These are phyloP conservation scores for Eimeria zaria DNA, from an alignment of 169 alveolate genomes.

Conservation along the genomic window DNA sequence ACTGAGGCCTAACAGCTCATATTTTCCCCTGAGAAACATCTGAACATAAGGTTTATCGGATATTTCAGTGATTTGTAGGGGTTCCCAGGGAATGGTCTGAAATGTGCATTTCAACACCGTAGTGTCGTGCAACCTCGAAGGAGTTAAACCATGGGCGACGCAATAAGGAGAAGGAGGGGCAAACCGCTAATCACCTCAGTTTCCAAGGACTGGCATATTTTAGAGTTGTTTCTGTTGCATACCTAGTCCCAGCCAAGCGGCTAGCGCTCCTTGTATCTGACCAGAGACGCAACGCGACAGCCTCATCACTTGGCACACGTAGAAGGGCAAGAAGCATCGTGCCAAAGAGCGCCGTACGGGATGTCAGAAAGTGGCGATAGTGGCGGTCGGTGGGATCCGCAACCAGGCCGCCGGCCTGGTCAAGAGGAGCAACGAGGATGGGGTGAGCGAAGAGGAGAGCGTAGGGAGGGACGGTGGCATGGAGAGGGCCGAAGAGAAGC, in stretches of 20 bases:
- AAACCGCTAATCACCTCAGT: neutral
- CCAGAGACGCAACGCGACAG: neutral
- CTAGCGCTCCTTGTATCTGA: neutral
- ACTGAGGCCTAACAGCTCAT: neutral
- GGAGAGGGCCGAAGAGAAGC: constrained; percentile 45
- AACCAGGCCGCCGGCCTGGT: neutral
- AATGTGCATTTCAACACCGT: neutral
- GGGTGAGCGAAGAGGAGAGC: constrained; percentile 30
- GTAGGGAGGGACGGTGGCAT: constrained; percentile 39
- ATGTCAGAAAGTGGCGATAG: constrained; percentile 49
- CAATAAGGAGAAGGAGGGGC: neutral
- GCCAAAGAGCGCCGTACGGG: neutral
- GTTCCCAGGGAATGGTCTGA: neutral
- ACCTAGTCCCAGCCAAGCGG: neutral
- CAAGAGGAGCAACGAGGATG: neutral
- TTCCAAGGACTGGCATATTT: neutral
- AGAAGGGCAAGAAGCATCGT: neutral
- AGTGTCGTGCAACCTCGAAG: neutral
- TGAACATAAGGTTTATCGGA: neutral
- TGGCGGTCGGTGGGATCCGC: constrained; percentile 31
- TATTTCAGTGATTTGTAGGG: neutral
- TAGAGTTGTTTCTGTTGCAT: neutral
- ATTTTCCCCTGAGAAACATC: neutral
- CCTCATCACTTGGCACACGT: neutral
- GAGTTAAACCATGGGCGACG: neutral